These are phyloP conservation scores for Russula lepida DNA, from an alignment of 768 basidiomycete genomes.

Conservation along the genomic window DNA sequence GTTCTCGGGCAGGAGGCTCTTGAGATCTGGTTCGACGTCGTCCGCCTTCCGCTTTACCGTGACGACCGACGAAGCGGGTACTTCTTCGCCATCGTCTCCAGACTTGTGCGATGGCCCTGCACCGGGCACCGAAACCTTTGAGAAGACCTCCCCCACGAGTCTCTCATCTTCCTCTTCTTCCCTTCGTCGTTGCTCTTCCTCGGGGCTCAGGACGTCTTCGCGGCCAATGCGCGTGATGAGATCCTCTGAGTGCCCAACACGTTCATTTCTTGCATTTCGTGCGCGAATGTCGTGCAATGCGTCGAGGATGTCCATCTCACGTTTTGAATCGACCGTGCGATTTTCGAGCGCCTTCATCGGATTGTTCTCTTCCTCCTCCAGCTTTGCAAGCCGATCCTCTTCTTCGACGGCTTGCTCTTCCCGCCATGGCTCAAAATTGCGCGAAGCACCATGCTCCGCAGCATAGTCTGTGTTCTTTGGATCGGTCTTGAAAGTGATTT, in stretches of 20 bases:
- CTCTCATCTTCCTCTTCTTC: conserved; percentile 91
- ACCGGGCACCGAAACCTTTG: conserved; percentile 49
- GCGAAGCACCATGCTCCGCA: conserved; percentile 93
- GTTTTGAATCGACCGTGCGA: conserved; percentile 82
- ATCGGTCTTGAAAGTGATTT: conserved; percentile 99
- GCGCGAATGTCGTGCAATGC: conserved; percentile 89
- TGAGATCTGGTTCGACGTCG: conserved; percentile 62
- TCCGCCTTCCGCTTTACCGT: conserved; percentile 87
- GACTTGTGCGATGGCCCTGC: conserved; percentile 4
- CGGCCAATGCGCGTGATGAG: conserved; percentile 51
- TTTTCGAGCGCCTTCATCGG: conserved; percentile 97
- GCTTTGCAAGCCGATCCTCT: conserved; percentile 73
- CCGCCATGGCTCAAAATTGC: conserved; percentile 97
- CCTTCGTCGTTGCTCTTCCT: conserved; percentile 56
- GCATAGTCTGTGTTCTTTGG: conserved; percentile 93
- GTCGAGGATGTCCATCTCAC: conserved; percentile 98
- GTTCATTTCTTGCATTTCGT: conserved; percentile 80
- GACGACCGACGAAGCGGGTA: conserved; percentile 30
- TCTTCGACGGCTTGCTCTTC: conserved; percentile 72
- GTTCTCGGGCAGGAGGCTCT: conserved; percentile 59
- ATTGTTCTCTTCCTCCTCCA: conserved; percentile 91
- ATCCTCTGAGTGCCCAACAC: conserved; percentile 68
- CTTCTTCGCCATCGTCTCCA: conserved; percentile 23
- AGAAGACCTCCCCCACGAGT: conserved; percentile 80
- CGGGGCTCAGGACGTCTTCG: conserved; percentile 71